Base-by-base conservation (phyloP, 1,139 yeast genomes). In the Suhomyces choctaworum region DNA sequence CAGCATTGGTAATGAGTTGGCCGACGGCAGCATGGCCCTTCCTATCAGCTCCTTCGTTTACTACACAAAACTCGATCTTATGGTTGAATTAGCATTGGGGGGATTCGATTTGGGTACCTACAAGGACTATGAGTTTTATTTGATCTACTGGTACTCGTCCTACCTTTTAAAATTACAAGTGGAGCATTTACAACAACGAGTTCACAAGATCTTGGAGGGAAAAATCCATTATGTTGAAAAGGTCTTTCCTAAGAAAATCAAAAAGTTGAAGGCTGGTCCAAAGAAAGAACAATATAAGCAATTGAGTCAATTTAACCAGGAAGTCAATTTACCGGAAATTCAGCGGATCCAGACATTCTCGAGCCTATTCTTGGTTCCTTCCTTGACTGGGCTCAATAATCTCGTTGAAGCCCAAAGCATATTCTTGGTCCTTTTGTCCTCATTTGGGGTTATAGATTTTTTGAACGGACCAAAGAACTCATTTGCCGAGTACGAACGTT, bases 91-190 rank as follows among this genome's bases (percentile, higher is more conserved):
- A n/a, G 72, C 78, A 2, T 60, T 88, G 21, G 73, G 79, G 40
- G 95, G 96, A 1, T 77, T 89, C 48, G 92, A 85, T 48, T 68
- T 87, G 27, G 88, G 86, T 21, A 59, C 89, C 12, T 87, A 85
- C 56, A 78, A 80, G 47, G 68, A 74, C 2, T 83, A 84, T 72
- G 97, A 92, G 56, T 65, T 73, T 43, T 74, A 75, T 39, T 62
- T 76, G 32, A 76, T 86, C 62, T 82, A 78, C 57, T 83, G 92
- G 86, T 80, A 81, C 51, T 66, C 74, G 0, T 70, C 75, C 32
- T 74, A 74, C 47, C 62, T 89, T 27, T 50, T 76, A 3, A 73
- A 73, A 32, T 64, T 72, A 25, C 50, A 77, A 16, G 51, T 72
- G 8, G 68, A 69, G 10, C 80, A 82, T 44, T 48, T 85, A 9